Percentiles rank a stretch among this genome's conserved stretches.
phyloP scores from a whole-genome alignment of 2,329 filamentous ascomycete species.

The Xylogone sp. region DNA sequence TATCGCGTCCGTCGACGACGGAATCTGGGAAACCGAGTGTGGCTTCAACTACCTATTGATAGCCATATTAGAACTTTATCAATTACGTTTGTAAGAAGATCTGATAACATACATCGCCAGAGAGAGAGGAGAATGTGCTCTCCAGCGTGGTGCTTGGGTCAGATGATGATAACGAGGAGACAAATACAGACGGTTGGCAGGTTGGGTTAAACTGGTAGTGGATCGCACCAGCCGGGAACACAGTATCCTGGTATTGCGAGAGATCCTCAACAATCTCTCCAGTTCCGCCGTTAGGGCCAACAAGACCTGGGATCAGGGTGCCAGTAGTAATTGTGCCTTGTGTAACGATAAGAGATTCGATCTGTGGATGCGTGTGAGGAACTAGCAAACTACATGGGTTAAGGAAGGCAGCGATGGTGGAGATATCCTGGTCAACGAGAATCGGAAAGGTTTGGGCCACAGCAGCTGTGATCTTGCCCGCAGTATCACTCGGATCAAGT shows the following conservation, averaged over 20 bases:
- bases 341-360: slow-evolving; percentile 2
- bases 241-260: background rate
- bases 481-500: background rate
- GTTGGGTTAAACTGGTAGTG: slow-evolving; percentile 1
- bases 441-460: background rate
- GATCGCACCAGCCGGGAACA: slow-evolving; percentile 1
- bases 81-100: background rate
- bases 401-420: slow-evolving; percentile 1
- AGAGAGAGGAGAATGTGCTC: background rate
- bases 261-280: background rate
- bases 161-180: background rate
- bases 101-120: background rate
- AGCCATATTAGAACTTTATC: background rate
- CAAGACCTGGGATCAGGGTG: slow-evolving; percentile 1
- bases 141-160: background rate
- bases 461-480: slow-evolving; percentile 1
- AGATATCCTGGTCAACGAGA: slow-evolving; percentile 1
- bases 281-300: slow-evolving; percentile 1
- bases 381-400: slow-evolving; percentile 1
- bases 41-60: background rate
- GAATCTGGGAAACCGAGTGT: background rate
- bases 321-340: slow-evolving; percentile 1
- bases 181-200: slow-evolving; percentile 1
- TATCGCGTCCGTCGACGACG: slow-evolving; percentile 1
- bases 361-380: background rate